Base-by-base conservation (phyloP, 169 alveolate species). In the Babesia bigemina region DNA sequence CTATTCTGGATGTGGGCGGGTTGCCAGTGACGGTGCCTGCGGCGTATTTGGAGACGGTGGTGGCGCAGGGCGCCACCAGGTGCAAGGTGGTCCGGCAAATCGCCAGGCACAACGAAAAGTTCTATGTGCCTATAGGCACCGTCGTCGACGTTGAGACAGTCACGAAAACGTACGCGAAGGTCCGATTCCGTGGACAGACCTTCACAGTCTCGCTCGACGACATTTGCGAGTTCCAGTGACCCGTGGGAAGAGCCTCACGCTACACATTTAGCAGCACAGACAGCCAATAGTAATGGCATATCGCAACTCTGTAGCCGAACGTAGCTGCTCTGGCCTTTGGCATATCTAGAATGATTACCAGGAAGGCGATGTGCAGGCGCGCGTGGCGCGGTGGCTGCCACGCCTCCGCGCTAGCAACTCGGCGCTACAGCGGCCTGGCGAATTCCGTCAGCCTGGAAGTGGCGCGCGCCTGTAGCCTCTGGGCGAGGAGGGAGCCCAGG, bases 11-110 rank as follows among this genome's bases (percentile, higher is more conserved):
- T 1, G 22, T 76, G 21, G 47, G 48, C 45, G 84, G 57, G 14
- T n/a, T 22, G 22, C 28, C 29, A 2, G 57, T 60, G 33, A 24
- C 9, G 8, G 53, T 77, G 19, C 39, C 57, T 12, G 39, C 21
- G 8, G 59, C 28, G 49, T 44, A 26, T 26, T 21, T 79, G 72
- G 84, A 79, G 57, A 79, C 79, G 12, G 84, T 79, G 39, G 84
- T 79, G 17, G 26, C 76, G 26, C 52, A 17, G 48, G 69, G 49
- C 33, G 84, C 63, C 22, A 39, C 50, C 49, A 60, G 60, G 48
- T 55, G 70, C 39, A 79, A 79, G 29, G 84, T 79, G 14, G 87
- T 79, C 19, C 65, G 82, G 11, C 63, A 44, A 52, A 71, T 71
- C 36, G 67, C 71, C 0, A 70, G 33, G 60, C 74, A 63, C 16